phyloP scores from a whole-genome alignment of 129 eudicot genomes.

The carrot (Daucus carota) region DNA sequence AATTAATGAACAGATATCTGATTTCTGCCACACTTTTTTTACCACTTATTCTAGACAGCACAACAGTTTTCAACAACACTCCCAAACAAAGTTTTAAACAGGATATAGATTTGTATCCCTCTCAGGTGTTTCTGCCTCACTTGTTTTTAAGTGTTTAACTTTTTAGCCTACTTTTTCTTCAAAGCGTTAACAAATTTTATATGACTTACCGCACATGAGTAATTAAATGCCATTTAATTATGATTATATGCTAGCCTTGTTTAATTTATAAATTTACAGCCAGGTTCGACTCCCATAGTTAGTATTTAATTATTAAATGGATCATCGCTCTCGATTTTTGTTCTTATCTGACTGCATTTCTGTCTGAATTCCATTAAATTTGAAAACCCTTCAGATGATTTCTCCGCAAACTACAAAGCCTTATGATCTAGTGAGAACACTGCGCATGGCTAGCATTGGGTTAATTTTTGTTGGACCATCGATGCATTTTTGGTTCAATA shows the following conservation, averaged over 20 bases:
- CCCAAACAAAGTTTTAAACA: too few relatives aligned
- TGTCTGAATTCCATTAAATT: not conserved
- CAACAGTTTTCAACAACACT: too few relatives aligned
- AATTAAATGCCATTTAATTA: not conserved
- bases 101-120: too few relatives aligned
- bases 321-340: not conserved
- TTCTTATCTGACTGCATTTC: too few relatives aligned
- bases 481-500: constrained; percentile 82
- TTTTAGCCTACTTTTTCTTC: not conserved
- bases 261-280: not conserved
- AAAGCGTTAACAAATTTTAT: not conserved
- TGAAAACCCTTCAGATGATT: constrained; percentile 37
- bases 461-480: constrained; percentile 64
- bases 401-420: constrained; percentile 36
- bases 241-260: not conserved
- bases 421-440: constrained; percentile 57
- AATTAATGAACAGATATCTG: too few relatives aligned
- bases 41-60: too few relatives aligned
- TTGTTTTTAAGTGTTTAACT: too few relatives aligned
- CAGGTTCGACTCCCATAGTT: not conserved
- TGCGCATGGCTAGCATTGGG: constrained; percentile 90
- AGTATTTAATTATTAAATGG: not conserved
- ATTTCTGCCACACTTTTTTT: too few relatives aligned
- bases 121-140: too few relatives aligned
- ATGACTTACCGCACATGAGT: not conserved